Base-by-base conservation (phyloP, 306 rosid genomes). In the Vachellia pachyceras region DNA sequence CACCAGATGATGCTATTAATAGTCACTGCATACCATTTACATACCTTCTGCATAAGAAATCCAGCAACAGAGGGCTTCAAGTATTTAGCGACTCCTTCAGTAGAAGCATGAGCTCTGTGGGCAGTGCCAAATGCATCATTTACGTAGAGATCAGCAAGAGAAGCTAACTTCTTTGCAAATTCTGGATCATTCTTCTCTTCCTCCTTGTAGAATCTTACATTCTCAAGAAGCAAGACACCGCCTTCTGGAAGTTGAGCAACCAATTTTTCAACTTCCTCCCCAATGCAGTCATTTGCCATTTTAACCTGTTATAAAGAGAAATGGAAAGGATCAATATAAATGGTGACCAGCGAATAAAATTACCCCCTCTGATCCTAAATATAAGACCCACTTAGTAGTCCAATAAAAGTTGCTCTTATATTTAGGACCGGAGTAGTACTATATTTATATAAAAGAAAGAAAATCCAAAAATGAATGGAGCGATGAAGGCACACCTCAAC, bases 121-220 rank as follows among this genome's bases (percentile, higher is more conserved):
- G 95, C 95, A 70, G 90, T 87, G 13, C 95, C 95, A 69, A 91
- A 91, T 17, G 95, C 95, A 76, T 91, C 95, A 60, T 91, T 91
- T 15, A 91, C 95, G n/a, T 91, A 91, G 73, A 91, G 40, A 81
- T 91, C 95, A 50, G 93, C 95, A 35, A 91, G 93, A 29, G 95
- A 91, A 82, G 95, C 93, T 39, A 91, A 80, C 88, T 91, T 89
- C 88, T 91, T 87, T 69, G 95, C 86, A 37, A 82, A 91, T 73
- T 86, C 95, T 23, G 95, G 95, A 64, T 89, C 93, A 14, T 91
- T 91, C 93, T 91, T 91, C 91, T 91, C 95, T 86, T 91, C 95
- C 84, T 91, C 95, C 83, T 86, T 89, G 84, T 89, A 45, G 84
- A 91, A 91, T 80, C 95, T 84, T 64, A 87, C 93, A 73, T 91